Conservation (phyloP, 495 filamentous ascomycete species). For the Echria macrotheca region DNA sequence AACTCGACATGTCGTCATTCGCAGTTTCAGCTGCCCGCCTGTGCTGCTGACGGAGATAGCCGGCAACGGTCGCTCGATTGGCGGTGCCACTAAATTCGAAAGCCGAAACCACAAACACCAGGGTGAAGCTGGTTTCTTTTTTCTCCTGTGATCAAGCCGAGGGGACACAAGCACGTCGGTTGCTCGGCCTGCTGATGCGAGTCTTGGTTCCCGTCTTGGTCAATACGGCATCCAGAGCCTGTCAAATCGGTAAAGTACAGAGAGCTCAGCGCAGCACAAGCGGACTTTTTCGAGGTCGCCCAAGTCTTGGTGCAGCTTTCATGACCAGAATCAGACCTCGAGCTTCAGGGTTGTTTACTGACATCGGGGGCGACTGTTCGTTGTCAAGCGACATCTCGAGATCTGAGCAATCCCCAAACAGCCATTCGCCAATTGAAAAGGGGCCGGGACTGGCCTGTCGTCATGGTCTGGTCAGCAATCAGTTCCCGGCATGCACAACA, state of each 20-base stretch:
- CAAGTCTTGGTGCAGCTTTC: no score
- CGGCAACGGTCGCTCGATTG: not conserved
- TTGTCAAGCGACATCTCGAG: no score
- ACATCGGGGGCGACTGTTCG: no score
- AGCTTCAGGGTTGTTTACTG: no score
- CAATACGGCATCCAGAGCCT: no score
- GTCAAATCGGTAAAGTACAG: no score
- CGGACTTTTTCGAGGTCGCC: no score
- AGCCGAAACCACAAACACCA: not conserved
- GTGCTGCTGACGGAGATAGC: not conserved
- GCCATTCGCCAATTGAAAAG: not conserved
- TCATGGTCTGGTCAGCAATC: not conserved
- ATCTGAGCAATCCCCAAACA: not conserved
- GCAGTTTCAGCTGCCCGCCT: not conserved
- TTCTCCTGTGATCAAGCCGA: not conserved
- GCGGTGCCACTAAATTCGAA: conserved; percentile 8
- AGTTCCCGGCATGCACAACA: conserved; percentile 4
- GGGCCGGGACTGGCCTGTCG: not conserved
- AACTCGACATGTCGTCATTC: not conserved
- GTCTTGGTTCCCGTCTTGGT: no score
- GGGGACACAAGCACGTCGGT: not conserved
- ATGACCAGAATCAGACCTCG: no score
- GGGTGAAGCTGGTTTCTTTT: not conserved
- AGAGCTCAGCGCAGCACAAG: no score
- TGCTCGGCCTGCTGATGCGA: no score